Conservation (phyloP, 2,329 filamentous ascomycete species). For the Colletotrichum sp. region DNA sequence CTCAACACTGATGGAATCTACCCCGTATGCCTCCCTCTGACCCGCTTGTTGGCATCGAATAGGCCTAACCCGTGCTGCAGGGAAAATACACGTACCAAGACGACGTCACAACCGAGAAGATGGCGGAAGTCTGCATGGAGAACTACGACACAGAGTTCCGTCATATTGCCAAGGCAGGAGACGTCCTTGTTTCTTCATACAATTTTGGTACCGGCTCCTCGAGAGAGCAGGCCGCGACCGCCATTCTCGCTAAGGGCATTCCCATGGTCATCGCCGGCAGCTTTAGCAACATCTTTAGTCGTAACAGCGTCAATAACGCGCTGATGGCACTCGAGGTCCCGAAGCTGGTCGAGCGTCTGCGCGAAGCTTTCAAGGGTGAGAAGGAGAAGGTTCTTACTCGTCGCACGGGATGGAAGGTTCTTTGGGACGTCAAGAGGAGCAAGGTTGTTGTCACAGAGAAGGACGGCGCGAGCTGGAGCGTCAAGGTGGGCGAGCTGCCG, state of each 20-base stretch:
- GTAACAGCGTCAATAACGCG: slow-evolving; percentile 83
- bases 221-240: slow-evolving; percentile 83
- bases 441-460: slow-evolving; percentile 74
- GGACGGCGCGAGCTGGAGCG: slow-evolving; percentile 71
- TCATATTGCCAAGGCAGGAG: slow-evolving; percentile 66
- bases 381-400: slow-evolving; percentile 64
- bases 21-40: slow-evolving; percentile 50
- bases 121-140: slow-evolving; percentile 91
- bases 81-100: slow-evolving; percentile 90
- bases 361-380: slow-evolving; percentile 61
- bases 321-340: slow-evolving; percentile 76
- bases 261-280: slow-evolving; percentile 81
- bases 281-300: slow-evolving; percentile 83
- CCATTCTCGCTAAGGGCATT: slow-evolving; percentile 81
- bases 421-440: slow-evolving; percentile 80
- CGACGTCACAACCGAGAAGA: slow-evolving; percentile 73
- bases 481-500: slow-evolving; percentile 83
- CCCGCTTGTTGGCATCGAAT: too few relatives aligned
- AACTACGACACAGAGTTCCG: slow-evolving; percentile 86
- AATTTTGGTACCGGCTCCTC: slow-evolving; percentile 88
- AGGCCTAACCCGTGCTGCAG: not conserved
- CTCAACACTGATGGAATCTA: slow-evolving; percentile 95
- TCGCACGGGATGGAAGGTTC: slow-evolving; percentile 82
- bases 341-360: slow-evolving; percentile 67
- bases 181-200: slow-evolving; percentile 85